Percentiles rank a stretch among this genome's conserved stretches.
These are phyloP conservation scores for Tremella fuciformis DNA, from an alignment of 768 basidiomycete genomes.

Conservation along the genomic window DNA sequence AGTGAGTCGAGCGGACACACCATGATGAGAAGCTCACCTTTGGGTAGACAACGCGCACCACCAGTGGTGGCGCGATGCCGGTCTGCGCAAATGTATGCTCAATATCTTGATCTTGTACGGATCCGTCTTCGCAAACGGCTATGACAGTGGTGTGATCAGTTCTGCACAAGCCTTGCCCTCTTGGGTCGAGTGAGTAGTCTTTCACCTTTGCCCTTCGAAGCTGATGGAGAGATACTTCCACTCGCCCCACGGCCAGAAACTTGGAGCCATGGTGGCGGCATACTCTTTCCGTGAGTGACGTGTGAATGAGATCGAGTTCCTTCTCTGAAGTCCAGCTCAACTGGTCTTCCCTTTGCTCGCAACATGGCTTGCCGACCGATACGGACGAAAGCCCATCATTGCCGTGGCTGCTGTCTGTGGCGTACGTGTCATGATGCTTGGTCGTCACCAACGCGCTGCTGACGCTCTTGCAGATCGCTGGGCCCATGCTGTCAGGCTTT, in stretches of 20 bases:
- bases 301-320: not conserved
- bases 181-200: slow-evolving; percentile 2
- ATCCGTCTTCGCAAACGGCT: slow-evolving; percentile 14
- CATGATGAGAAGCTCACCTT: not conserved
- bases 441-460: not conserved
- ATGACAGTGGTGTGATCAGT: not conserved
- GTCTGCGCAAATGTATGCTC: slow-evolving; percentile 13
- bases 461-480: slow-evolving; percentile 9
- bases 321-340: not conserved
- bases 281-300: slow-evolving; percentile 22
- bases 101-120: slow-evolving; percentile 16
- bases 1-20: not conserved
- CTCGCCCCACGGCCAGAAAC: slow-evolving; percentile 23
- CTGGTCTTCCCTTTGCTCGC: not conserved
- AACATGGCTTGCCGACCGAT: not conserved
- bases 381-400: slow-evolving; percentile 1
- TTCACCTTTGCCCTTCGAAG: not conserved
- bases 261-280: slow-evolving; percentile 34
- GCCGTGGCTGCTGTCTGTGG: not conserved
- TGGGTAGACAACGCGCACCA: slow-evolving; percentile 16
- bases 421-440: not conserved
- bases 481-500: slow-evolving; percentile 18
- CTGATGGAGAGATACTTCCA: slow-evolving; percentile 23
- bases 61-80: slow-evolving; percentile 20
- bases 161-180: not conserved